Evolutionary conservation across 2,329 filamentous ascomycete genomes (phyloP).

Genomic region (Fusarium agapanthi): DNA sequence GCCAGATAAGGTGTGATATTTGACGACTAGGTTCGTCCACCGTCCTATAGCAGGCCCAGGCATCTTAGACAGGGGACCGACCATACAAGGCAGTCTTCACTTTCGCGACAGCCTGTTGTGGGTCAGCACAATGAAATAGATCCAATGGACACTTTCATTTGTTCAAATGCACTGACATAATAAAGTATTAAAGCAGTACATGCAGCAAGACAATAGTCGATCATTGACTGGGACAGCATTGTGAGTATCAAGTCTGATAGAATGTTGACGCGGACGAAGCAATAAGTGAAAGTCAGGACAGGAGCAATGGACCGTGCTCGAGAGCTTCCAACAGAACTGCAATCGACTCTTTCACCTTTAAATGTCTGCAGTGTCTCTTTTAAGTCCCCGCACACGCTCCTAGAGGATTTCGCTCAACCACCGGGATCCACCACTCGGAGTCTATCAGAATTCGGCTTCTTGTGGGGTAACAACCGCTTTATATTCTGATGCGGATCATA

Average conservation of each 20-base stretch:
- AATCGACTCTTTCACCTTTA: not conserved
- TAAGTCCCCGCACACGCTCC: not conserved
- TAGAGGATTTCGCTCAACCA: not conserved
- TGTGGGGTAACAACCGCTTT: not conserved
- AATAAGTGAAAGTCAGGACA: rapidly evolving
- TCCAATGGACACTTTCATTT: rapidly evolving
- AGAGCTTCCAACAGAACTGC: too few relatives aligned
- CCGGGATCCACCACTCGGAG: not conserved
- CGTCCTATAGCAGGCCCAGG: not conserved
- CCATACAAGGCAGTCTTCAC: not conserved
- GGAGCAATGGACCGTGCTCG: rapidly evolving
- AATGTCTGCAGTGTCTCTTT: not conserved
- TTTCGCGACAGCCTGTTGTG: not conserved
- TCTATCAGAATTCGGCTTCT: not conserved
- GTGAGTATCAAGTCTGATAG: rapidly evolving
- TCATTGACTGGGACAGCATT: not conserved
- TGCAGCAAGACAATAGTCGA: not conserved
- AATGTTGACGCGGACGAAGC: too few relatives aligned
- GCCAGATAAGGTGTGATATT: not conserved
- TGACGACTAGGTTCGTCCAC: not conserved
- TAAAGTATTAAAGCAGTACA: not conserved
- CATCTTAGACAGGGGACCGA: not conserved
- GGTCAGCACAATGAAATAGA: rapidly evolving
- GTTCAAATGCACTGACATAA: rapidly evolving
- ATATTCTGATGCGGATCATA: not conserved